A percentile compares a stretch with the other conserved stretches of the same genome.
Conservation (phyloP, 371 early-diverging fungal species). For the Actinomortierella ambigua region DNA sequence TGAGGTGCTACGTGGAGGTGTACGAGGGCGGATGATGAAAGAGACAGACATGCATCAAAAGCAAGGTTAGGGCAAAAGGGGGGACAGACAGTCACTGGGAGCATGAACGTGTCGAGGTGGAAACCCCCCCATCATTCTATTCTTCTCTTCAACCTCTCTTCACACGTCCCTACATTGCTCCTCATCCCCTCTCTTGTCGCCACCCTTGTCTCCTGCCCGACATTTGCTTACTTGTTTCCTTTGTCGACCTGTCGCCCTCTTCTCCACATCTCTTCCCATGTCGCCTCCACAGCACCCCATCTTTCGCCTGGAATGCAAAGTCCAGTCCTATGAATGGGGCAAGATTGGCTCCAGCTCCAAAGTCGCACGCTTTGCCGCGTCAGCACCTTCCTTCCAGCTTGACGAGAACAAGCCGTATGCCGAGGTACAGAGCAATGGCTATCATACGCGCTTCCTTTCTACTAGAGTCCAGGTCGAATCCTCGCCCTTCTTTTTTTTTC, state of each 20-base stretch:
- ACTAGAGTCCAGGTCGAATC: neutral
- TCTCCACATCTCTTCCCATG: constrained; percentile 9
- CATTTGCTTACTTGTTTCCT: too few species aligned
- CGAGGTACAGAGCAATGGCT: constrained; percentile 70
- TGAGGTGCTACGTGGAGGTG: neutral
- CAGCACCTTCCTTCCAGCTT: constrained; percentile 53
- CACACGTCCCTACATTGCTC: neutral
- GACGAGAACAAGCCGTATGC: constrained; percentile 84
- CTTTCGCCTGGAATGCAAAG: constrained; percentile 61
- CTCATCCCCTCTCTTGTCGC: neutral
- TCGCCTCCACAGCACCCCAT: constrained; percentile 39
- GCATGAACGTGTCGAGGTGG: too few species aligned
- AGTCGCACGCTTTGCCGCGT: constrained; percentile 82
- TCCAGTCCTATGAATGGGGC: constrained; percentile 97
- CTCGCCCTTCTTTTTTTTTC: constrained; percentile 1
- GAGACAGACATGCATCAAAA: neutral
- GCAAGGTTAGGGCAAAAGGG: too few species aligned
- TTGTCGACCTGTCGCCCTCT: too few species aligned
- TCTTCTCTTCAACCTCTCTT: neutral
- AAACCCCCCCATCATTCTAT: too few species aligned
- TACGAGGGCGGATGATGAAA: too few species aligned
- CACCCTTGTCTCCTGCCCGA: constrained; percentile 1
- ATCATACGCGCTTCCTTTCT: neutral
- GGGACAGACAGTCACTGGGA: too few species aligned
- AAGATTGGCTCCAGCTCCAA: constrained; percentile 82